Evolutionary conservation across 352 stramenopile species (phyloP), one percentile per base, ranked within the genome.

Genomic region (Globisporangium orthogonon): DNA sequence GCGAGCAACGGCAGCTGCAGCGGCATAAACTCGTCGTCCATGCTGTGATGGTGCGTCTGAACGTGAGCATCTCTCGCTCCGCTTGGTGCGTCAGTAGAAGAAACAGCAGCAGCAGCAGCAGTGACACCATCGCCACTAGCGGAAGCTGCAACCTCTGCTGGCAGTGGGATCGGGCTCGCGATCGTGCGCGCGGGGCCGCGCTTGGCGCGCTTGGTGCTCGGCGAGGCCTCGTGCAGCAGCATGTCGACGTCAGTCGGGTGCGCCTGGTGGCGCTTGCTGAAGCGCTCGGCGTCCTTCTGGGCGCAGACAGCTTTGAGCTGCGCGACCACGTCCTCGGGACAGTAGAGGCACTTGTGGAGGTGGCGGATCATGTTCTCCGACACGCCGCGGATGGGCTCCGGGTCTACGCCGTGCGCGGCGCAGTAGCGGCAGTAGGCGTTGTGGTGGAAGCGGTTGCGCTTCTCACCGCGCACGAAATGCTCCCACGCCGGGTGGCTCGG

Each of bases 331-430:
- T 88, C 76, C 18, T 74, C 48, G 13, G 83, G 83, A 29, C 81
- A 91, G 60, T 87, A 89, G 3, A 78, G 52, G 63, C 83, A 94
- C 47, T 89, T 86, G 50, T 94, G 77, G 59, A 91, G 58, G 56
- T 94, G 83, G 15, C 79, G 74, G 52, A 94, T 91, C 83, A 91
- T 94, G 49, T 94, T 89, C 23, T 76, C 78, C 35, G 79, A 91
- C 33, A 91, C 83, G 39, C 83, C 81, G 23, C 81, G 73, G 5
- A 91, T 61, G 4, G 71, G 65, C 45, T 70, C 50, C 7, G 79
- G 62, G 37, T 81, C 64, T 5, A 62, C 69, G 39, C 78, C 78
- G 44, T 89, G 74, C 13, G 78, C 77, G 7, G 70, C 60, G 58
- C 81, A 94, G 44, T 87, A 85, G 48, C 68, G 67, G 58, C 81